Percentiles rank a stretch among this genome's conserved stretches.
Conservation (phyloP, 345 rosid genomes). For the Salix viminalis region DNA sequence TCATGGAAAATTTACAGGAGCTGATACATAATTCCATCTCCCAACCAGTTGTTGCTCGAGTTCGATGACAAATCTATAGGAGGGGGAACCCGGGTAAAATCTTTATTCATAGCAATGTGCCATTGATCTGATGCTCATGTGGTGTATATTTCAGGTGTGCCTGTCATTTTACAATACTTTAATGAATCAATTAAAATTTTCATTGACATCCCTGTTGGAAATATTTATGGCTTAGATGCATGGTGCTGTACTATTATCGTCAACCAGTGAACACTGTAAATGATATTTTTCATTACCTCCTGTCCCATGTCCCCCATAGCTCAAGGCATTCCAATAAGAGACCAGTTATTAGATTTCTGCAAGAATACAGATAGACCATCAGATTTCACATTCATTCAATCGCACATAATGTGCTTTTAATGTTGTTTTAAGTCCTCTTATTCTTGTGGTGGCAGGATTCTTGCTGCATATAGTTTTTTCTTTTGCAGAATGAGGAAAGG, state of each 20-base stretch:
- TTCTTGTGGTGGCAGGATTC: too few species aligned
- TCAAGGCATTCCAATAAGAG: too few species aligned
- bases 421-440: too few species aligned
- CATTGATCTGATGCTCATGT: not conserved
- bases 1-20: conserved; percentile 11
- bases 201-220: not conserved
- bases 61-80: not conserved
- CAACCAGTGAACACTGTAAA: too few species aligned
- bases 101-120: conserved; percentile 4
- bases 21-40: not conserved
- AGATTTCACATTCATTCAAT: too few species aligned
- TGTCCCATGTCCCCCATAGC: too few species aligned
- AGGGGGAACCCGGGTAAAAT: not conserved
- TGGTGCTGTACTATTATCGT: not conserved
- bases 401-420: too few species aligned
- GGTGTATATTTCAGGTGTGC: conserved; percentile 4
- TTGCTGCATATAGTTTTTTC: too few species aligned
- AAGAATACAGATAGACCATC: too few species aligned
- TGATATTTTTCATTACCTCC: too few species aligned
- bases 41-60: not conserved
- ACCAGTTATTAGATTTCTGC: too few species aligned
- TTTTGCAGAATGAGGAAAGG: too few species aligned
- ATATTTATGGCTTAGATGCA: not conserved
- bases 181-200: not conserved
- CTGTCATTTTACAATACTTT: not conserved